These are phyloP conservation scores for Chenopodium formosanum DNA, from an alignment of 148 eudicot species.

Conservation along the genomic window DNA sequence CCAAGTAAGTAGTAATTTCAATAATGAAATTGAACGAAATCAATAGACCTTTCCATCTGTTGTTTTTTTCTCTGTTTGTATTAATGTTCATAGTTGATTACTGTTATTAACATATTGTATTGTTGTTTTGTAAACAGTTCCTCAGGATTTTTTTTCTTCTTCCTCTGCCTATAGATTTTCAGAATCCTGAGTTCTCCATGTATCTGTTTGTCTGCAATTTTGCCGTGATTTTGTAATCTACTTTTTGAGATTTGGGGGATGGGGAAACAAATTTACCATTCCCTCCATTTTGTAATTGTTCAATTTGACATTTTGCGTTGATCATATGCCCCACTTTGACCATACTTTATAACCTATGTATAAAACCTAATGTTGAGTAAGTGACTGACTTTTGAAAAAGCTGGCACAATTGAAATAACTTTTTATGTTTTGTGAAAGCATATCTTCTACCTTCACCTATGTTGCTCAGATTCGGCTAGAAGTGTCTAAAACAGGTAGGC, in stretches of 20 bases:
- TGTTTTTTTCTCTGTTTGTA: not conserved
- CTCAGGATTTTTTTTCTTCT: not conserved
- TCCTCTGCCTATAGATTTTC: too few species aligned
- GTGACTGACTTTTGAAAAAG: not conserved
- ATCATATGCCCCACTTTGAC: too few species aligned
- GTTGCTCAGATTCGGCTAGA: not conserved
- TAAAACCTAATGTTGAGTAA: too few species aligned
- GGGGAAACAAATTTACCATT: too few species aligned
- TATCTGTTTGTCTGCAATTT: too few species aligned
- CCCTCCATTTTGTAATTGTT: too few species aligned
- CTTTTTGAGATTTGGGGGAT: too few species aligned
- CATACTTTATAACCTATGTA: too few species aligned
- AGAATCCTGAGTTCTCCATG: too few species aligned
- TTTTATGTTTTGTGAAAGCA: not conserved
- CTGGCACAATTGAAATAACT: not conserved
- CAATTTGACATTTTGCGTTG: too few species aligned
- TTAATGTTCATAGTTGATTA: not conserved
- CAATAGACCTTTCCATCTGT: not conserved
- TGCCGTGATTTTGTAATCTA: too few species aligned
- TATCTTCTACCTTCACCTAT: not conserved
- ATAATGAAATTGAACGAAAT: not conserved
- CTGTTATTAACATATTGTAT: not conserved
- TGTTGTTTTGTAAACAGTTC: not conserved
- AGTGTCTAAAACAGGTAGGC: too few species aligned
- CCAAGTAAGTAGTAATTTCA: slow-evolving; percentile 43